phyloP scores from a whole-genome alignment of 2,329 filamentous ascomycete species.

The Dendryphion nanum region DNA sequence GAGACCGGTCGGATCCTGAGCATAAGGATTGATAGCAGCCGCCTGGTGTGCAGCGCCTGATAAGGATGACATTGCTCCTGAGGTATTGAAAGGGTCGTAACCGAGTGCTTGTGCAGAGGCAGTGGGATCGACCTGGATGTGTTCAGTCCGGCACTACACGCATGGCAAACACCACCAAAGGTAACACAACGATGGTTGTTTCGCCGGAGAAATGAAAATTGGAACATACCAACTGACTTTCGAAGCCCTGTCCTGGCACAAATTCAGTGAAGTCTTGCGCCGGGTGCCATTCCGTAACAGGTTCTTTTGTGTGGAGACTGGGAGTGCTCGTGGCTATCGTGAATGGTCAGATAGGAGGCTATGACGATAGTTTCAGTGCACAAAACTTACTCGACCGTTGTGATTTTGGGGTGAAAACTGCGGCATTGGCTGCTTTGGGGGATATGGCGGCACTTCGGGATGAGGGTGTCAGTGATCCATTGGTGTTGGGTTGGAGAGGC shows the following conservation, averaged over 20 bases:
- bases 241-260: slow-evolving; percentile 55
- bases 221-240: slow-evolving; percentile 50
- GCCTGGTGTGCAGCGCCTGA: slow-evolving; percentile 37
- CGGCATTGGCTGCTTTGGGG: slow-evolving; percentile 84
- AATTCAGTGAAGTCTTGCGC: slow-evolving; percentile 52
- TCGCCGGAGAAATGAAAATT: too few relatives aligned
- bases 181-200: too few relatives aligned
- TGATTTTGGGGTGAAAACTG: slow-evolving; percentile 75
- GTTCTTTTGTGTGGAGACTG: slow-evolving; percentile 46
- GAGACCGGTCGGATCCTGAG: slow-evolving; percentile 65
- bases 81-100: slow-evolving; percentile 47
- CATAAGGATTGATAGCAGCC: slow-evolving; percentile 64
- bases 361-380: slow-evolving; percentile 1
- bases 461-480: slow-evolving; percentile 45
- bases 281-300: slow-evolving; percentile 48
- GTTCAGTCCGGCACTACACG: neutral
- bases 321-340: slow-evolving; percentile 43
- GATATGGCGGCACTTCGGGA: slow-evolving; percentile 76
- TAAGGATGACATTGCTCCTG: slow-evolving; percentile 32
- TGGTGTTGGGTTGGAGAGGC: slow-evolving; percentile 56
- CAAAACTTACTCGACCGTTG: slow-evolving; percentile 40
- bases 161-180: too few relatives aligned
- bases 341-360: slow-evolving; percentile 18
- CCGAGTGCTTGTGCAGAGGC: slow-evolving; percentile 31
- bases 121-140: slow-evolving; percentile 31